Conservation (phyloP, 305 asterid genomes). For the Solanum chacoense region DNA sequence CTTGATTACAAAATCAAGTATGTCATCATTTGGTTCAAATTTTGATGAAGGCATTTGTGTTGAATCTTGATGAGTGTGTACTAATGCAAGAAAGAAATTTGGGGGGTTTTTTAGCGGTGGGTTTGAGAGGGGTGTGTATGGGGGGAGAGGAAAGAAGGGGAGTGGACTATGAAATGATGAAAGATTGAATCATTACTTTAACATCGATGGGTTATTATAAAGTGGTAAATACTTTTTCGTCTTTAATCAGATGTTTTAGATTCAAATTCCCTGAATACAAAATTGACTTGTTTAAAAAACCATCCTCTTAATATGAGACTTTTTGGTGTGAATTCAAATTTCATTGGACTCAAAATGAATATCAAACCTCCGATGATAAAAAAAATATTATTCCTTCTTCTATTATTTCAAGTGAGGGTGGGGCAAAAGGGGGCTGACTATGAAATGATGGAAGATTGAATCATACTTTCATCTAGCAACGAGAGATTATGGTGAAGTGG, state of each 20-base stretch:
- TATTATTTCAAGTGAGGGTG: background rate
- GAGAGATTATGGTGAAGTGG: background rate
- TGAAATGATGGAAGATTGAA: background rate
- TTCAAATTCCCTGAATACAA: too few species aligned
- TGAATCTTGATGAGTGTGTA: background rate
- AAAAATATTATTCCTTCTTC: too few species aligned
- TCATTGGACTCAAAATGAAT: too few species aligned
- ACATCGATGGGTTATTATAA: too few species aligned
- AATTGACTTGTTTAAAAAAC: too few species aligned
- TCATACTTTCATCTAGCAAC: background rate
- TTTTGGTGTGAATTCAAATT: too few species aligned
- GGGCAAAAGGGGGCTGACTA: background rate
- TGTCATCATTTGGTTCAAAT: background rate
- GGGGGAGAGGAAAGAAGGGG: background rate
- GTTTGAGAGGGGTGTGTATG: background rate
- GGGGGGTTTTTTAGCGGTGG: background rate
- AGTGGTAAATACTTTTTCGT: too few species aligned
- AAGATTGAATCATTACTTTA: background rate
- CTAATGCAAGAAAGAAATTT: background rate
- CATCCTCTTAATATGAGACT: too few species aligned
- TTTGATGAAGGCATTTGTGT: background rate
- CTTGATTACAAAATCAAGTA: constrained; percentile 20
- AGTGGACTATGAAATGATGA: background rate
- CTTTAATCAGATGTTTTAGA: too few species aligned
- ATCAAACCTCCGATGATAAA: too few species aligned